Percentiles rank a stretch among this genome's conserved stretches.
Conservation (phyloP, 164 flowering plant genomes). For the Stephania cephalantha region DNA sequence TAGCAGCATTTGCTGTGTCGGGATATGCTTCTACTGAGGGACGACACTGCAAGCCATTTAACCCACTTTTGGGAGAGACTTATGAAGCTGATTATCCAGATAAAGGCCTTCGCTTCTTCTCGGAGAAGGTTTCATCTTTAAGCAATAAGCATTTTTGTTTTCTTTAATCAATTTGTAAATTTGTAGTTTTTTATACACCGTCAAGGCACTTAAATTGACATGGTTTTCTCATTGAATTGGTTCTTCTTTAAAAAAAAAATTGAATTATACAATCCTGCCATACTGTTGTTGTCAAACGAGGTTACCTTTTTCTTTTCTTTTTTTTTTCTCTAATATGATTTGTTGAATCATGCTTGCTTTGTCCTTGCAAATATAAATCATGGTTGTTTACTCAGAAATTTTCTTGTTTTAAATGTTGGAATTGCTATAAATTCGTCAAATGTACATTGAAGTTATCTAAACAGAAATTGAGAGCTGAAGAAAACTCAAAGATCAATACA, state of each 20-base stretch:
- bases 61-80: slow-evolving; percentile 50
- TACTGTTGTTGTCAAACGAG: neutral
- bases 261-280: neutral
- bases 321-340: neutral
- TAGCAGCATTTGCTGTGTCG: slow-evolving; percentile 52
- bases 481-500: neutral
- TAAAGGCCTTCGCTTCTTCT: slow-evolving; percentile 42
- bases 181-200: neutral
- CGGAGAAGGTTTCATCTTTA: slow-evolving; percentile 37
- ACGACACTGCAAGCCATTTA: slow-evolving; percentile 45
- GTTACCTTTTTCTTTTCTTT: neutral
- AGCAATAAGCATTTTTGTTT: neutral
- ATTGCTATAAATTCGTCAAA: too few species aligned
- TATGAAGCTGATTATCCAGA: slow-evolving; percentile 54
- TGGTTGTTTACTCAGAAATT: neutral
- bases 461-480: neutral
- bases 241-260: neutral
- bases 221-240: too few species aligned
- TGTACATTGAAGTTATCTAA: neutral
- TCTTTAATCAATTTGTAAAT: neutral
- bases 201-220: too few species aligned
- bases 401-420: too few species aligned
- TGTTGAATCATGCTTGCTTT: neutral
- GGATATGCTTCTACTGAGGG: slow-evolving; percentile 53
- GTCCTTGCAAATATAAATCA: neutral